These are phyloP conservation scores for Theobroma grandiflorum DNA, from an alignment of 441 rosid species.

Conservation along the genomic window DNA sequence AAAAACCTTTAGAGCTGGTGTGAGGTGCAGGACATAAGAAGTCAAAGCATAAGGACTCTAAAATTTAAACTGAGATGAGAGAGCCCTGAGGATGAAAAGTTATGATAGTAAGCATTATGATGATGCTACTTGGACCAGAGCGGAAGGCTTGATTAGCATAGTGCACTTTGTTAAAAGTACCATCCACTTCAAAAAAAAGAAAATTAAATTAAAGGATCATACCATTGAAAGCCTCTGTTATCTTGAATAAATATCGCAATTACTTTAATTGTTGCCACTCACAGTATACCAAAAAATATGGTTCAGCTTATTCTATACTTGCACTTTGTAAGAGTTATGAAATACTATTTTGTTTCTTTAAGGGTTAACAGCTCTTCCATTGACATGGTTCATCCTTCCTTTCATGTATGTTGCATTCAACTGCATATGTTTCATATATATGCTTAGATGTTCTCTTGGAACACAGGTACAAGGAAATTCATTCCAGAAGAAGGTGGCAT, in stretches of 20 bases:
- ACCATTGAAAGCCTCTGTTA: slow-evolving; percentile 12
- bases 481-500: slow-evolving; percentile 90
- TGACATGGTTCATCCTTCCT: background rate
- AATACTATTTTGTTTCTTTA: slow-evolving; percentile 13
- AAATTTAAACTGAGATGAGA: slow-evolving; percentile 8
- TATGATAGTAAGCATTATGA: background rate
- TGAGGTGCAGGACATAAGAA: slow-evolving; percentile 5
- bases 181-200: background rate
- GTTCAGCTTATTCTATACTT: slow-evolving; percentile 10
- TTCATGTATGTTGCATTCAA: slow-evolving; percentile 23
- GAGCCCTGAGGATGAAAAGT: background rate
- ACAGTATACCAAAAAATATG: background rate
- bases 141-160: slow-evolving; percentile 2
- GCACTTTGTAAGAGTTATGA: background rate
- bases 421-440: slow-evolving; percentile 10
- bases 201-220: background rate
- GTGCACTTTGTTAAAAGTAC: slow-evolving; percentile 16
- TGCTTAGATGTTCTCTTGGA: slow-evolving; percentile 19
- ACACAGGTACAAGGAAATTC: slow-evolving; percentile 94
- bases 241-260: background rate
- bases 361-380: background rate
- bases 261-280: background rate
- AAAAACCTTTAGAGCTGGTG: background rate
- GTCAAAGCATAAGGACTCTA: background rate
- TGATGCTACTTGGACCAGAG: background rate